phyloP scores from a whole-genome alignment of 805 yeast genomes.

The Ogataea pignaliae region DNA sequence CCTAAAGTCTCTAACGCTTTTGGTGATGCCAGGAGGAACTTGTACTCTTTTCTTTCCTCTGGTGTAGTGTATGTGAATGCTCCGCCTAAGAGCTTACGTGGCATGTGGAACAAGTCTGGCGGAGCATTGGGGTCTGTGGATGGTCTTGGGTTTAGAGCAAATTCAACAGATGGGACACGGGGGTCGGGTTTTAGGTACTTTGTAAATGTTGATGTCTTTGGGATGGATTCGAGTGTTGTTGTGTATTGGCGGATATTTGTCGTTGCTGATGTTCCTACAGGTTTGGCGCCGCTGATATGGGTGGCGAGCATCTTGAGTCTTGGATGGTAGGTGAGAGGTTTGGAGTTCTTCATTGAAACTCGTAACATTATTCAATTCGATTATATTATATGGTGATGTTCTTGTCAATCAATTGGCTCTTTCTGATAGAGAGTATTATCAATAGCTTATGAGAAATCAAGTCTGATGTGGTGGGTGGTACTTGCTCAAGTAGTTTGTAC shows the following conservation, averaged over 20 bases:
- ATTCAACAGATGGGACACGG: slow-evolving; percentile 22
- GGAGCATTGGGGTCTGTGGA: slow-evolving; percentile 19
- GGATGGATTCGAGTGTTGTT: slow-evolving; percentile 18
- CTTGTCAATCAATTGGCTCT: no score
- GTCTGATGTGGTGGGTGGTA: no score
- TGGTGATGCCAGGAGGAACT: slow-evolving; percentile 53
- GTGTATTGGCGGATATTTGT: background rate
- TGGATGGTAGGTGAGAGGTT: background rate
- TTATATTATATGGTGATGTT: no score
- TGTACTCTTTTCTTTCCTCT: slow-evolving; percentile 47
- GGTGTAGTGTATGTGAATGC: slow-evolving; percentile 75
- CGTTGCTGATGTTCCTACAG: background rate
- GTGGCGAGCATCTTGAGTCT: slow-evolving; percentile 9
- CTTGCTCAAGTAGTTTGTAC: no score
- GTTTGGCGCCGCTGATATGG: slow-evolving; percentile 2
- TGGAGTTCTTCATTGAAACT: no score
- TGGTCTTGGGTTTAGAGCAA: slow-evolving; percentile 22
- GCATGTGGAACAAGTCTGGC: slow-evolving; percentile 39
- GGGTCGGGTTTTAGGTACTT: slow-evolving; percentile 26
- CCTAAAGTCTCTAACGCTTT: slow-evolving; percentile 62
- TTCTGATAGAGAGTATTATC: no score
- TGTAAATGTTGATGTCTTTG: slow-evolving; percentile 29
- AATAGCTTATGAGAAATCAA: no score
- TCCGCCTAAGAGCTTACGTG: slow-evolving; percentile 54
- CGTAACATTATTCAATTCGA: no score